Percentiles rank a stretch among this genome's conserved stretches.
Conservation (phyloP, 2,329 filamentous ascomycete genomes). For the Colletotrichum echinochloae region DNA sequence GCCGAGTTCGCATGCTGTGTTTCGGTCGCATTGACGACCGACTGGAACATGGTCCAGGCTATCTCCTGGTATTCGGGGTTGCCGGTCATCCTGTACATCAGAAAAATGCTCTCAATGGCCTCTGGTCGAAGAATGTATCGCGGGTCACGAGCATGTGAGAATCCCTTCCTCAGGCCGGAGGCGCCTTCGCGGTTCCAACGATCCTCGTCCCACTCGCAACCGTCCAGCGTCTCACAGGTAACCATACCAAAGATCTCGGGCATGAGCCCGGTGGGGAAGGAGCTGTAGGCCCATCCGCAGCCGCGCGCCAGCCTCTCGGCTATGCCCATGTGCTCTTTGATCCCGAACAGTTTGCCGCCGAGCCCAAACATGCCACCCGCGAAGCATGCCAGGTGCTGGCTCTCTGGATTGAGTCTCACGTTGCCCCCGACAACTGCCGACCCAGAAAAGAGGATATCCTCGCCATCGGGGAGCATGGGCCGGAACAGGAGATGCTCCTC, state of each 20-base stretch:
- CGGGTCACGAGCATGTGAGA: constrained; percentile 67
- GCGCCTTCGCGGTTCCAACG: constrained; percentile 43
- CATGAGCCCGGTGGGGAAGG: constrained; percentile 63
- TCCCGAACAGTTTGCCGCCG: constrained; percentile 58
- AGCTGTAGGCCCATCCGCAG: constrained; percentile 63
- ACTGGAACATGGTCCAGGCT: constrained; percentile 65
- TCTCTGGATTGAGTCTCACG: constrained; percentile 47
- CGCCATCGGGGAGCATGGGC: constrained; percentile 72
- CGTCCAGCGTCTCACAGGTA: constrained; percentile 54
- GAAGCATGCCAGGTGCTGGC: constrained; percentile 64
- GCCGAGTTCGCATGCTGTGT: constrained; percentile 62
- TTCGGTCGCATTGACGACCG: constrained; percentile 58
- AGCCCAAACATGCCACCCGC: constrained; percentile 64
- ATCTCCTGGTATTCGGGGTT: constrained; percentile 60
- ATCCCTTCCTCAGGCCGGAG: constrained; percentile 63
- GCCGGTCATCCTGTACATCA: constrained; percentile 66
- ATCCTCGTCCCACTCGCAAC: constrained; percentile 59
- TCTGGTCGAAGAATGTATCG: constrained; percentile 65
- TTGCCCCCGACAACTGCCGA: constrained; percentile 44
- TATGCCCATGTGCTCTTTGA: constrained; percentile 55
- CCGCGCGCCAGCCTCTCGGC: constrained; percentile 61
- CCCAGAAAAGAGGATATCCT: constrained; percentile 70
- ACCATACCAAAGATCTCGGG: constrained; percentile 61
- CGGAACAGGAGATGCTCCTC: constrained; percentile 71
- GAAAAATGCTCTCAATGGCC: constrained; percentile 65